Evolutionary conservation across 768 basidiomycete species (phyloP).

Genomic region (Tricholoma bakamatsutake): DNA sequence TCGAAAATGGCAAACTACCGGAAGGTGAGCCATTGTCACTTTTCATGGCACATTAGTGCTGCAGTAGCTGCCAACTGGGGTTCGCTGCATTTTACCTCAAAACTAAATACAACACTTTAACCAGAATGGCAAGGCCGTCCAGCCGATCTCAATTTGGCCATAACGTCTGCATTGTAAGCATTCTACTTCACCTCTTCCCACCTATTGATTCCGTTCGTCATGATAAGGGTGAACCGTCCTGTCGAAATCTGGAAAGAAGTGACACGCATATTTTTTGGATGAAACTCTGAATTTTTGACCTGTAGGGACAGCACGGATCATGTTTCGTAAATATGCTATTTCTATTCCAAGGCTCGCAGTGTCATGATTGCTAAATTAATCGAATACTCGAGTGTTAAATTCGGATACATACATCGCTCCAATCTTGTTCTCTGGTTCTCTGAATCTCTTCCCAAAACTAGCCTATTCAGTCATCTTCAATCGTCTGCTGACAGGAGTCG

Average conservation of each 20-base stretch:
- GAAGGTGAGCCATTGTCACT: conserved; percentile 37
- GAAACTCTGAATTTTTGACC: neutral
- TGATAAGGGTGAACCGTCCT: conserved; percentile 48
- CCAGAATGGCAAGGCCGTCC: conserved; percentile 56
- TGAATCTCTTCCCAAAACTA: neutral
- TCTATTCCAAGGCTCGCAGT: neutral
- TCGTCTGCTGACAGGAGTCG: neutral
- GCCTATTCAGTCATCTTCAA: neutral
- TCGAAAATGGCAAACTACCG: conserved; percentile 43
- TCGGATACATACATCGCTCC: neutral
- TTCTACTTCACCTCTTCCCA: neutral
- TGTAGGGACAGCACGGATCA: neutral
- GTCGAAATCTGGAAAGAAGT: conserved; percentile 48
- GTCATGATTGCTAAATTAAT: neutral
- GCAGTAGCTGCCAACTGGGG: neutral
- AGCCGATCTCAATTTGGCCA: conserved; percentile 45
- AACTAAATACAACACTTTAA: conserved; percentile 6
- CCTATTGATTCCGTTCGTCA: neutral
- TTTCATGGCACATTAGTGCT: neutral
- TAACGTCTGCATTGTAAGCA: conserved; percentile 45
- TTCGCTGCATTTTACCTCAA: neutral
- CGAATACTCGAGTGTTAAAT: neutral
- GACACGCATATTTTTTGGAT: conserved; percentile 22
- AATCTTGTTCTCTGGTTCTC: neutral
- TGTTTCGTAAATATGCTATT: neutral